Evolutionary conservation across 345 rosid genomes (phyloP), one percentile per base, ranked within the genome.

Genomic region (Gossypium ekmanianum): DNA sequence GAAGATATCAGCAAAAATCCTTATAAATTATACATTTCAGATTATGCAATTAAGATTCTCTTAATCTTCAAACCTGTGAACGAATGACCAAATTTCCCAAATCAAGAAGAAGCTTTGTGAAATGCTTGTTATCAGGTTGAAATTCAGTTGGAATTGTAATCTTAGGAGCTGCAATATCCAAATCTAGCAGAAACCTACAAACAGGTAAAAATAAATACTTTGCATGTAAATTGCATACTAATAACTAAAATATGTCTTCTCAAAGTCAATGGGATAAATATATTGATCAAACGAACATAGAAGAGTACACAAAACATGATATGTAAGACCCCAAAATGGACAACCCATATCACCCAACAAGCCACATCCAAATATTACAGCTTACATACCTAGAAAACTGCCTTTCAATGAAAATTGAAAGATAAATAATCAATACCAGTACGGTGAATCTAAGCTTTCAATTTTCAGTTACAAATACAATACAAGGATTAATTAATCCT

Each of bases 81-180:
- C 83, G 89, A 75, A 94, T 92, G 76, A 91, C 81, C 84, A 94
- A 82, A 84, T 94, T 91, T 79, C 98, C 98, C 88, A 94, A 80
- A 85, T 94, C 98, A 73, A 94, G 89, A 82, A 94, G 83, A 80
- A 94, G 97, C 82, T 92, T 91, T 74, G 98, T 88, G 73, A 96
- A 78, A 86, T 86, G 87, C 66, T 61, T 77, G 74, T 83, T 81
- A 78, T 94, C 92, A n/a, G 95, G 97, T 77, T 78, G 74, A 86
- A 94, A 94, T 57, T 88, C 92, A 2, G 98, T 94, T 61, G 98
- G 98, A 83, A 94, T 94, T 64, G 92, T 94, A 74, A 94, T 90
- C 88, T 94, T 94, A 68, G 98, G 98, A 77, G 97, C 98, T 54
- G 98, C 98, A 78, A 94, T 91, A 82, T 92, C 98, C 88, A 94